Conservation (phyloP, 305 asterid genomes). For the Fraxinus angustifolia region DNA sequence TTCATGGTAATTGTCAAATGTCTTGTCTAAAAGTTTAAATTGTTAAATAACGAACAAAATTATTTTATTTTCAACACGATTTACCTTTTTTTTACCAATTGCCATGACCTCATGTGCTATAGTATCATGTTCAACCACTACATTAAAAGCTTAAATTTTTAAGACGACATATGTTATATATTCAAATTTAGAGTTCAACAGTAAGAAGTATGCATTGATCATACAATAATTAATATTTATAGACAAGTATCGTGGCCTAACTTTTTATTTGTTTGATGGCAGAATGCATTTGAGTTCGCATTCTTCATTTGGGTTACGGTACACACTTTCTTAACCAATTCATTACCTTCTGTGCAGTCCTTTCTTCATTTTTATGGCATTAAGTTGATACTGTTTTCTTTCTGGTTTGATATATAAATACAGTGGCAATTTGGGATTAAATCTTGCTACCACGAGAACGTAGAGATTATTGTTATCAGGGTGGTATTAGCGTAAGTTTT, state of each 20-base stretch:
- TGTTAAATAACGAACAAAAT: not conserved
- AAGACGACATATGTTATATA: too few species aligned
- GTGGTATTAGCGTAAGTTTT: constrained; percentile 66
- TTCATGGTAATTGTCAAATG: constrained; percentile 40
- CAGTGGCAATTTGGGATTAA: constrained; percentile 68
- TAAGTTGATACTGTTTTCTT: too few species aligned
- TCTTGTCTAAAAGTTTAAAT: not conserved
- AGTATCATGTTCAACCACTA: not conserved
- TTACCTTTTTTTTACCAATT: not conserved
- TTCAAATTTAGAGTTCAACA: not conserved
- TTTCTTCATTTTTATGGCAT: not conserved
- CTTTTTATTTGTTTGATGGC: constrained; percentile 1
- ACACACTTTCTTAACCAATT: constrained; percentile 1
- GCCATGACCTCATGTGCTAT: not conserved
- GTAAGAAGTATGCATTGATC: not conserved
- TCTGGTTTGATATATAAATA: constrained; percentile 4
- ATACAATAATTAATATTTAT: too few species aligned
- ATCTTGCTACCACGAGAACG: constrained; percentile 62
- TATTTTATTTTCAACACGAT: not conserved
- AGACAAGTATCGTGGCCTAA: not conserved
- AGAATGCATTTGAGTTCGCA: constrained; percentile 68
- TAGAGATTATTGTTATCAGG: constrained; percentile 40
- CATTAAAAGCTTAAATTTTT: not conserved
- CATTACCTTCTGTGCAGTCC: not conserved
- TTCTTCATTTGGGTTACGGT: constrained; percentile 83